phyloP scores from a whole-genome alignment of 208 protist species.

The Spironucleus salmonicida region DNA sequence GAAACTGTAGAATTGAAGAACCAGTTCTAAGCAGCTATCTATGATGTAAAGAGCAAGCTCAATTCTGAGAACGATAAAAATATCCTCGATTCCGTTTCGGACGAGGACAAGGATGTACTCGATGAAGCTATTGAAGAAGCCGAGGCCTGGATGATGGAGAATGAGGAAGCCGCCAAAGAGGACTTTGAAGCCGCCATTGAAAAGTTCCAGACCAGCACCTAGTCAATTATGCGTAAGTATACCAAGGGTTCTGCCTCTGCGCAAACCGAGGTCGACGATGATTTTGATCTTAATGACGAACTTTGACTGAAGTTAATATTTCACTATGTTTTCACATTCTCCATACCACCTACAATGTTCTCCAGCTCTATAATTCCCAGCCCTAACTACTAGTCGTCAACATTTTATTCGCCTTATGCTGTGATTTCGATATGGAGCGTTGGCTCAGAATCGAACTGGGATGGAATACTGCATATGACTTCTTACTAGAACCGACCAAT shows the following conservation, averaged over 20 bases:
- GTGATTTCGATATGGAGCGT: too few relatives aligned
- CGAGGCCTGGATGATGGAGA: neutral
- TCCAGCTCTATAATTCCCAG: too few relatives aligned
- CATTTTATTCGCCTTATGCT: too few relatives aligned
- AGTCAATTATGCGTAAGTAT: conserved; percentile 8
- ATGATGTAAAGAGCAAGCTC: neutral
- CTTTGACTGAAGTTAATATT: too few relatives aligned
- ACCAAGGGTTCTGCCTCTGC: neutral
- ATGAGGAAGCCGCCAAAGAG: conserved; percentile 12
- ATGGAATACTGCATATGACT: too few relatives aligned
- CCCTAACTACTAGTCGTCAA: too few relatives aligned
- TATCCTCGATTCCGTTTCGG: neutral
- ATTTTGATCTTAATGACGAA: too few relatives aligned
- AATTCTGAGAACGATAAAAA: neutral
- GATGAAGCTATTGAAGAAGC: neutral
- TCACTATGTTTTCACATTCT: too few relatives aligned
- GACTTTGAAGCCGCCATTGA: neutral
- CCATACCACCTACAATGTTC: too few relatives aligned
- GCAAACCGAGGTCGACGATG: too few relatives aligned
- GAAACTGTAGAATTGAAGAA: conserved; percentile 5
- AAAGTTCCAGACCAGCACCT: neutral
- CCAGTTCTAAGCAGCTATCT: conserved; percentile 30
- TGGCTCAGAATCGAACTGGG: too few relatives aligned
- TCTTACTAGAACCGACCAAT: too few relatives aligned
- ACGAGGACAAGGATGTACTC: conserved; percentile 28